These are phyloP conservation scores for Sugiyamaella novakii DNA, from an alignment of 1,139 yeast species.

Conservation along the genomic window DNA sequence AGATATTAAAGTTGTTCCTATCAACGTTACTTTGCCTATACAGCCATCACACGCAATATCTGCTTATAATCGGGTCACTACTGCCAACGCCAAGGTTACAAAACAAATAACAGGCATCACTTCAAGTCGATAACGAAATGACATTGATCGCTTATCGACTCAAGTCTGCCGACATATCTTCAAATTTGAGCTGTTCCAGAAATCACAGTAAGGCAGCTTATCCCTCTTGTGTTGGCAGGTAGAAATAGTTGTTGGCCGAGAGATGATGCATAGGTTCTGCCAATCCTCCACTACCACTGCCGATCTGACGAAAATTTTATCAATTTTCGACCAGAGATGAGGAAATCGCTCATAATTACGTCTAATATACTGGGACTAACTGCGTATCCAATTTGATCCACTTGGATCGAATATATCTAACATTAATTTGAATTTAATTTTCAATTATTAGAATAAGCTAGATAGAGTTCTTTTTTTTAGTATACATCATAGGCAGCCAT, in stretches of 20 bases:
- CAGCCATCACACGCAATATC: no score
- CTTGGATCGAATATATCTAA: slow-evolving; percentile 10
- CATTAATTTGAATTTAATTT: not conserved
- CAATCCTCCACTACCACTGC: no score
- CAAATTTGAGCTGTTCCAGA: no score
- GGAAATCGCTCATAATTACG: slow-evolving; percentile 13
- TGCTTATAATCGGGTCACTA: not conserved
- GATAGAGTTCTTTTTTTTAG: no score
- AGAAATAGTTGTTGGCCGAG: slow-evolving; percentile 18
- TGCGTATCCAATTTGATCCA: slow-evolving; percentile 13
- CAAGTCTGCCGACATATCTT: no score
- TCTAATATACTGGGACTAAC: slow-evolving; percentile 19
- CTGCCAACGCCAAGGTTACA: no score
- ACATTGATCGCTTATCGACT: slow-evolving; percentile 17
- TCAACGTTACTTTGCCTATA: not conserved
- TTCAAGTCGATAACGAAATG: slow-evolving; percentile 14
- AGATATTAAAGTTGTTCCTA: not conserved
- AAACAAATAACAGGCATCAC: slow-evolving; percentile 13
- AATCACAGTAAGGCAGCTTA: slow-evolving; percentile 3
- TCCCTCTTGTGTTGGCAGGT: slow-evolving; percentile 21
- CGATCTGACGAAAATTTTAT: not conserved
- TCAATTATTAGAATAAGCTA: no score
- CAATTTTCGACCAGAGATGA: slow-evolving; percentile 1
- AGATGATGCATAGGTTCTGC: no score
- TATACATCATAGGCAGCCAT: no score